These are phyloP conservation scores for Penicillium sp. DNA, from an alignment of 2,329 filamentous ascomycete species.

Conservation along the genomic window DNA sequence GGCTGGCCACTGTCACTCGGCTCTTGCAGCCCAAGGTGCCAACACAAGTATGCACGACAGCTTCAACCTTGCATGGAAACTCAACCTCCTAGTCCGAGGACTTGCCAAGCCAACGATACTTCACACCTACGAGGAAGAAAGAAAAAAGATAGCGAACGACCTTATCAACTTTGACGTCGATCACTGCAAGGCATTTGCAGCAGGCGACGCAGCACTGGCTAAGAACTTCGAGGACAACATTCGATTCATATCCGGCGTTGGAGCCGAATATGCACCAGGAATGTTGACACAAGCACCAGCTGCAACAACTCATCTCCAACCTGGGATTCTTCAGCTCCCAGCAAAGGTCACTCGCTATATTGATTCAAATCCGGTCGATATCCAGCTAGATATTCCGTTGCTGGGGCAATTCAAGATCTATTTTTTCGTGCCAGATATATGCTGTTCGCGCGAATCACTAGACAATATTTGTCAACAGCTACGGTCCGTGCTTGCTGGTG, in stretches of 20 bases:
- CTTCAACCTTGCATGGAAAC: conserved; percentile 37
- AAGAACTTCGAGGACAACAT: conserved; percentile 69
- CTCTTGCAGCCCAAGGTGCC: conserved; percentile 33
- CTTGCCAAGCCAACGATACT: conserved; percentile 23
- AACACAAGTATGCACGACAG: conserved; percentile 38
- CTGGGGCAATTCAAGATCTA: conserved; percentile 75
- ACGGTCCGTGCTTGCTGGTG: conserved; percentile 53
- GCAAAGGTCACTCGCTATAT: conserved; percentile 71
- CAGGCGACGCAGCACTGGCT: conserved; percentile 62
- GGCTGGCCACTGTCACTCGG: conserved; percentile 33
- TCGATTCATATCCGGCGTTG: conserved; percentile 70
- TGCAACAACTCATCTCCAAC: conserved; percentile 35
- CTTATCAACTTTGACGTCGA: conserved; percentile 35
- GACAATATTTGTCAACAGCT: conserved; percentile 57
- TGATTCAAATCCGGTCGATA: conserved; percentile 73
- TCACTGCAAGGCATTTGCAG: conserved; percentile 53
- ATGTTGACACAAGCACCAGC: conserved; percentile 52
- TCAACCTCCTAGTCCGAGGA: conserved; percentile 27
- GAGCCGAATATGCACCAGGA: conserved; percentile 65
- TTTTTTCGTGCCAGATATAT: conserved; percentile 64
- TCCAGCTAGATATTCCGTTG: conserved; percentile 75
- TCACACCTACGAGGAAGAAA: conserved; percentile 30
- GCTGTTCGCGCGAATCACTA: conserved; percentile 56
- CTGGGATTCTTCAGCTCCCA: conserved; percentile 55
- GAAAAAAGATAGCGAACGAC: conserved; percentile 30